These are phyloP conservation scores for Podospora sp. DNA, from an alignment of 495 filamentous ascomycete species.

Conservation along the genomic window DNA sequence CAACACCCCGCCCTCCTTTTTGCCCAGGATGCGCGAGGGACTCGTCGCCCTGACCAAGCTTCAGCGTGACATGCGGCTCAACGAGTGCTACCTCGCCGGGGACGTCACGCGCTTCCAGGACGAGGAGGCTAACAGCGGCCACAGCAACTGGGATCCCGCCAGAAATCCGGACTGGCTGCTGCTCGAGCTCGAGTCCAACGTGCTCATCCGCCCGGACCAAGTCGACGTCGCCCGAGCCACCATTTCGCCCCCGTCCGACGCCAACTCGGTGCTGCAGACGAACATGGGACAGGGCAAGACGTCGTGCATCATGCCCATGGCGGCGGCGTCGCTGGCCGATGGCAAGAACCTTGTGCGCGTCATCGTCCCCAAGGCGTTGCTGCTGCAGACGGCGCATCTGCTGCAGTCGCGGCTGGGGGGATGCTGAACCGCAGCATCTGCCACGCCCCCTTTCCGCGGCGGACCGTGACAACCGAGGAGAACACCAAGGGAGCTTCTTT, in stretches of 20 bases:
- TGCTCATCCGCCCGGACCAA: conserved; percentile 56
- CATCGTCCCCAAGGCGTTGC: conserved; percentile 55
- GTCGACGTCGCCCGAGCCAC: conserved; percentile 56
- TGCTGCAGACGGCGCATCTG: conserved; percentile 54
- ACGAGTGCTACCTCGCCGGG: conserved; percentile 6
- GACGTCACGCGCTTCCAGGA: conserved; percentile 26
- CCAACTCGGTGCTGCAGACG: conserved; percentile 60
- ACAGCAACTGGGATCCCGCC: conserved; percentile 54
- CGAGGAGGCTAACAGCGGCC: conserved; percentile 51
- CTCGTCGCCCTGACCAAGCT: conserved; percentile 47
- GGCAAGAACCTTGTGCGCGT: conserved; percentile 46
- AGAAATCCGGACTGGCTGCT: conserved; percentile 58
- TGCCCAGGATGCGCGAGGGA: conserved; percentile 45
- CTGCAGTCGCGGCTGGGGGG: conserved; percentile 50
- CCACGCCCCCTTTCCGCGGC: conserved; percentile 57
- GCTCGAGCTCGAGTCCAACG: conserved; percentile 58
- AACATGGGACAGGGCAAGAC: conserved; percentile 57
- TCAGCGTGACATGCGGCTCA: conserved; percentile 44
- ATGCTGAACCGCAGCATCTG: conserved; percentile 48
- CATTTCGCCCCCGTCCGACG: conserved; percentile 45
- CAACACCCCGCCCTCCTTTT: conserved; percentile 34
- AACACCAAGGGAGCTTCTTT: conserved; percentile 36
- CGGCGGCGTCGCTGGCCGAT: conserved; percentile 51
- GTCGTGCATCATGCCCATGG: conserved; percentile 59
- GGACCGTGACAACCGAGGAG: conserved; percentile 36